Base-by-base conservation (phyloP, 192 early-diverging fungal genomes). In the Dissophora globulifera region DNA sequence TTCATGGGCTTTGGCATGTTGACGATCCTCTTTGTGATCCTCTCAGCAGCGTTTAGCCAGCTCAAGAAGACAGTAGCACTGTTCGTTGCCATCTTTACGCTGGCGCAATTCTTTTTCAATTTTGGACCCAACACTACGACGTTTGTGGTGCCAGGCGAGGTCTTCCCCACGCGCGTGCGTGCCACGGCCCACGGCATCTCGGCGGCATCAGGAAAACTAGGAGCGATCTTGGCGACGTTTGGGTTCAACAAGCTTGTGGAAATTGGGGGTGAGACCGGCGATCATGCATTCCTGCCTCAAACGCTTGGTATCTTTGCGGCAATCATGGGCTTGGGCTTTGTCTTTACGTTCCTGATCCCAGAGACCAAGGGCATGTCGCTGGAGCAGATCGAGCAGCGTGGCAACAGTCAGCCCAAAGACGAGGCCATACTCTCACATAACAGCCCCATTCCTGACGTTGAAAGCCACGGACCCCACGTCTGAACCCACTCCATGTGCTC, bases 61-160 rank as follows among this genome's bases (percentile, higher is more conserved):
- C 66, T 88, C 38, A 80, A 81, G 59, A 79, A 67, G 38, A 84
- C 81, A 0, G 60, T 82, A 0, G 71, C 78, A 10, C 67, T 66
- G 22, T 89, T 89, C 62, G 78, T 89, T 50, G 62, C 83, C 27
- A 48, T 79, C 38, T 81, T 70, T 43, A 71, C 80, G 15, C 57
- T 83, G n/a, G 57, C 50, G 8, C 69, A 80, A 30, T 67, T 83
- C 69, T 79, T 90, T 62, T 87, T 89, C 86, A 85, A 91, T 59
- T 88, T 85, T 72, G 88, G 88, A 31, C 88, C 91, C 22, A 92
- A 92, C 72, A 67, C 84, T 16, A 92, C 89, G 33, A 90, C 89
- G 22, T 91, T 92, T 66, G 83, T 92, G 41, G 71, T 90, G 30
- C 89, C 91, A 33, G 88, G 71, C 29, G 84, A 59, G 81, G 87